Base-by-base conservation (phyloP, 139 green algal species). In the Chlamydomonas eustigma region DNA sequence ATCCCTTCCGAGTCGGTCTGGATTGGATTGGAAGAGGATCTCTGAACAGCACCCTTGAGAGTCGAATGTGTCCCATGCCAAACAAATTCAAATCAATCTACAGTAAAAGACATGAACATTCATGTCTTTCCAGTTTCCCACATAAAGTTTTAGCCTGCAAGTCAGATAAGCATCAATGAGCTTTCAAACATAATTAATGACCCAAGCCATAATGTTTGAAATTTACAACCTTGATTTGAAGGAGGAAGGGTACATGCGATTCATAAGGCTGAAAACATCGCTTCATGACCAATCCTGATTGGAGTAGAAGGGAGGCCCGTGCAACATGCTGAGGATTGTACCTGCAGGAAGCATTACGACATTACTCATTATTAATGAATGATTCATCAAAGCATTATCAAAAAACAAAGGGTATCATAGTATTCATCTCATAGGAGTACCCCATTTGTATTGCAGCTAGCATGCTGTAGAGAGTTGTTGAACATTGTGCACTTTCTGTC, bases 201-300 rank as follows among this genome's bases (percentile, higher is more conserved):
- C n/a, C n/a, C n/a, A n/a, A n/a, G n/a, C n/a, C n/a, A n/a, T n/a
- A n/a, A n/a, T n/a, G n/a, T n/a, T n/a, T n/a, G n/a, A n/a, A n/a
- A n/a, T n/a, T n/a, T n/a, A n/a, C n/a, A 24, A 92, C 89, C 89
- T 97, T 97, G 74, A 98, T 76, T 78, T 98, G 94, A 71, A 98
- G 88, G 68, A 98, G 78, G 81, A 91, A 98, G 31, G 94, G 95
- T 12, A 98, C 78, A 84, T 98, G 94, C 0, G 89, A 81, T 78
- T 98, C 94, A 76, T 96, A 90, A 0, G 93, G 90, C 83, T 97
- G 91, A 51, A 96, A 94, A 2, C 50, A 58, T 0, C 88, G 74
- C 0, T 86, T 87, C 70, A 97, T 63, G 2, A 98, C 77, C 2
- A 82, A 88, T 0, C 94, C 94, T n/a, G 52, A 80, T 73, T 89